Base-by-base conservation (phyloP, 768 basidiomycete genomes). In the Symmetrospora coprosmae region DNA sequence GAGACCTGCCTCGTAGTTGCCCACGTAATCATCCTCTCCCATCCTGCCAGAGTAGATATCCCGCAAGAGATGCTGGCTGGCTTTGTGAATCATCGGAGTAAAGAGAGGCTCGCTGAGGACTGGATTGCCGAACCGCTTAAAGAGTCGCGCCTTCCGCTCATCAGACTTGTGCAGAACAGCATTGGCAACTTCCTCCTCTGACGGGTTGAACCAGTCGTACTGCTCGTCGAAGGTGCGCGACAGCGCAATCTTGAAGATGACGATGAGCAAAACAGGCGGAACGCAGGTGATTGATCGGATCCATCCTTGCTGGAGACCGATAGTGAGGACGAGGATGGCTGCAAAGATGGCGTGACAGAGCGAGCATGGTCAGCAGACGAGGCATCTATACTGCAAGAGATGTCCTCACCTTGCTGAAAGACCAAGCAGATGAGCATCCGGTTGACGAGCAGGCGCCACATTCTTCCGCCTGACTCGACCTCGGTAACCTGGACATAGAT, bases 71-170 rank as follows among this genome's bases (percentile, higher is more conserved):
- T 75, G 73, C 59, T 74, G 73, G 3, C 64, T 63, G 60, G 72
- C 71, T 65, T 75, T 74, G 51, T 75, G 74, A 64, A 76, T 73
- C 64, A 74, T 67, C 0, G 66, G 65, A 14, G 66, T 68, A 62
- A 63, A 69, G 8, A 67, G 64, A 25, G 61, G 62, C 41, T 66
- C 73, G 66, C 89, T 81, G 46, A 99, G 77, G 16, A 90, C 86
- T 1, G 94, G 91, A 71, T 99, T 94, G 1, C 91, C 86, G 74
- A 97, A 99, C 28, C 92, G 83, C 71, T 83, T 88, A 74, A 83
- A 83, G 30, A 97, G 80, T 33, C 85, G 80, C 69, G 84, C 78
- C 55, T 83, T 78, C 35, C 78, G 77, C 60, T 78, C 75, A 71
- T 96, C 91, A 0, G 80, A 78, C 46, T 82, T 81, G 52, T 84